phyloP scores from a whole-genome alignment of 116 monocot species.

The Trichopus zeylanicus region DNA sequence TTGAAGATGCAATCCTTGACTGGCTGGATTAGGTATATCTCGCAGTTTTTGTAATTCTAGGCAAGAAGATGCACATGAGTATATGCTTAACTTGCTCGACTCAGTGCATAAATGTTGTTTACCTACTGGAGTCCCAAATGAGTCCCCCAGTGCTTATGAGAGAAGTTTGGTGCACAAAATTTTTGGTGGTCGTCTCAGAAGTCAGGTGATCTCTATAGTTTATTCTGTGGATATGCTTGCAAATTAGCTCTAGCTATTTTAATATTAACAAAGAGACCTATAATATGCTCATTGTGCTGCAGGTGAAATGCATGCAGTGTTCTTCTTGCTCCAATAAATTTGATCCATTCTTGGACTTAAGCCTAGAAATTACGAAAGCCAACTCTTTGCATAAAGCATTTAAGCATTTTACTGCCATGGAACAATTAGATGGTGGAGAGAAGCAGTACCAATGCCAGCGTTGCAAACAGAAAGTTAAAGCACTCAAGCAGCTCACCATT shows the following conservation, averaged over 20 bases:
- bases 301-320: slow-evolving; percentile 94
- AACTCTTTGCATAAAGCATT: slow-evolving; percentile 78
- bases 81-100: slow-evolving; percentile 96
- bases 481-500: slow-evolving; percentile 74
- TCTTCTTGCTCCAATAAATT: slow-evolving; percentile 70
- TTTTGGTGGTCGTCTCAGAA: slow-evolving; percentile 92
- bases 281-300: slow-evolving; percentile 22
- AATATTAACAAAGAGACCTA: background rate
- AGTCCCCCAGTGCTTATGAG: slow-evolving; percentile 90
- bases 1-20: slow-evolving; percentile 15
- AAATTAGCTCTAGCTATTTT: background rate
- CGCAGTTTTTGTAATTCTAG: slow-evolving; percentile 83
- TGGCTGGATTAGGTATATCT: slow-evolving; percentile 65
- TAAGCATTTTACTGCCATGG: slow-evolving; percentile 63
- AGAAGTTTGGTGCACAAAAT: slow-evolving; percentile 97
- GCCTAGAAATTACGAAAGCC: slow-evolving; percentile 77
- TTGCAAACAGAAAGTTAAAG: slow-evolving; percentile 86
- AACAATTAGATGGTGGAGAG: slow-evolving; percentile 86
- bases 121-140: slow-evolving; percentile 85
- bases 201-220: slow-evolving; percentile 55
- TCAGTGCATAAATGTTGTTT: slow-evolving; percentile 98
- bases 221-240: background rate
- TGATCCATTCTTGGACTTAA: slow-evolving; percentile 95
- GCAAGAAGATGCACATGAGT: slow-evolving; percentile 99
- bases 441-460: slow-evolving; percentile 79